These are phyloP conservation scores for Puccinia horiana DNA, from an alignment of 1,284 basidiomycete genomes.

Conservation along the genomic window DNA sequence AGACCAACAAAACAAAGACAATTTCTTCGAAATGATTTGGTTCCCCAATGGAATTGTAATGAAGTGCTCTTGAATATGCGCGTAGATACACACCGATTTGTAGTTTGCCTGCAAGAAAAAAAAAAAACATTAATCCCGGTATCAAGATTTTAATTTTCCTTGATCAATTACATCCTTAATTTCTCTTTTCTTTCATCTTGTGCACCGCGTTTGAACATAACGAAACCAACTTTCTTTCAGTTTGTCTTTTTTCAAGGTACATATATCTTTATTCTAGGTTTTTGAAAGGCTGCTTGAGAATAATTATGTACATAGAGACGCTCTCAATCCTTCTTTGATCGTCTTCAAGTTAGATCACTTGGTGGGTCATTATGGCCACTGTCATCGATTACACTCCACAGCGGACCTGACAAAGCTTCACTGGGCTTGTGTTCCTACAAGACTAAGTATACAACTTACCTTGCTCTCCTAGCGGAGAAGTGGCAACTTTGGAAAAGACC, in stretches of 20 bases:
- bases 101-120: not conserved
- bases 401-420: too few relatives aligned
- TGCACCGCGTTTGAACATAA: not conserved
- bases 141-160: not conserved
- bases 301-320: not conserved
- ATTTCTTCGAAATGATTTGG: not conserved
- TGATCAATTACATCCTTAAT: not conserved
- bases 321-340: too few relatives aligned
- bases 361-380: too few relatives aligned
- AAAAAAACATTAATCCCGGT: not conserved
- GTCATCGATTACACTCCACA: too few relatives aligned
- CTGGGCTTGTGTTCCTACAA: too few relatives aligned
- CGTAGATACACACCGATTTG: conserved; percentile 5
- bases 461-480: too few relatives aligned
- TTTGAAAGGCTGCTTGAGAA: not conserved
- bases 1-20: not conserved
- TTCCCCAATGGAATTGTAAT: not conserved
- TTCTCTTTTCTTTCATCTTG: not conserved
- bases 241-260: too few relatives aligned
- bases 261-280: not conserved
- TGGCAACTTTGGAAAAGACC: too few relatives aligned
- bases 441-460: too few relatives aligned
- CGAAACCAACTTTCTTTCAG: not conserved
- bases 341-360: too few relatives aligned
- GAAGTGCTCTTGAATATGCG: conserved; percentile 14